These are phyloP conservation scores for Fusarium oligoseptatum DNA, from an alignment of 2,329 filamentous ascomycete genomes.

Conservation along the genomic window DNA sequence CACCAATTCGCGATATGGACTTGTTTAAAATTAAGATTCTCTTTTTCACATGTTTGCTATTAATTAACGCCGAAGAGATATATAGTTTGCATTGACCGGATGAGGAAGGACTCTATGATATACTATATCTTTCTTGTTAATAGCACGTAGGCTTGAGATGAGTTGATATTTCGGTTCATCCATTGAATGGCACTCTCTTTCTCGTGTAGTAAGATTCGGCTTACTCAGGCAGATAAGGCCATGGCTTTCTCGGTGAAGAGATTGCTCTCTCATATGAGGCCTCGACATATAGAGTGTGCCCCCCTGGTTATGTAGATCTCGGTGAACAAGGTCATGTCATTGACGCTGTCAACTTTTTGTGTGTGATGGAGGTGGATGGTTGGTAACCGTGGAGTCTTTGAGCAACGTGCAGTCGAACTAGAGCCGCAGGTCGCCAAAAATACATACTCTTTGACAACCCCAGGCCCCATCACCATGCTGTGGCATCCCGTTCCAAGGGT, in stretches of 20 bases:
- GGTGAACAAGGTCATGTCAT: not conserved
- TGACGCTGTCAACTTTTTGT: not conserved
- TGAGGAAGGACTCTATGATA: not conserved
- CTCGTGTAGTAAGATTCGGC: constrained; percentile 2
- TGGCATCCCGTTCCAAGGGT: not conserved
- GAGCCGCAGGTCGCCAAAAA: not conserved
- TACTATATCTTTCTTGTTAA: not conserved
- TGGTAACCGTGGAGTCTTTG: not conserved
- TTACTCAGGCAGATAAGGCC: not conserved
- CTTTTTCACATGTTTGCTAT: not conserved
- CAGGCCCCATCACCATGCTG: not conserved
- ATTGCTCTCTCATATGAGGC: not conserved
- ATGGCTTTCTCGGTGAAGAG: not conserved
- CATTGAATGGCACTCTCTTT: not conserved
- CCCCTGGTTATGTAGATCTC: not conserved
- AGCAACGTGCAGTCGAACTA: not conserved
- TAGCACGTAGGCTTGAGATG: not conserved
- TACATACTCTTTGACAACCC: not conserved
- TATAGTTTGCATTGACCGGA: not conserved
- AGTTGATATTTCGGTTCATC: not conserved
- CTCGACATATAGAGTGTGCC: not conserved
- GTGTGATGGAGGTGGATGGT: not conserved
- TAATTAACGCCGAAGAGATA: not conserved
- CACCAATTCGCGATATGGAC: not conserved
- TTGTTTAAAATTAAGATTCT: not conserved